Conservation (phyloP, 139 green algal species). For the Pleodorina starrii region DNA sequence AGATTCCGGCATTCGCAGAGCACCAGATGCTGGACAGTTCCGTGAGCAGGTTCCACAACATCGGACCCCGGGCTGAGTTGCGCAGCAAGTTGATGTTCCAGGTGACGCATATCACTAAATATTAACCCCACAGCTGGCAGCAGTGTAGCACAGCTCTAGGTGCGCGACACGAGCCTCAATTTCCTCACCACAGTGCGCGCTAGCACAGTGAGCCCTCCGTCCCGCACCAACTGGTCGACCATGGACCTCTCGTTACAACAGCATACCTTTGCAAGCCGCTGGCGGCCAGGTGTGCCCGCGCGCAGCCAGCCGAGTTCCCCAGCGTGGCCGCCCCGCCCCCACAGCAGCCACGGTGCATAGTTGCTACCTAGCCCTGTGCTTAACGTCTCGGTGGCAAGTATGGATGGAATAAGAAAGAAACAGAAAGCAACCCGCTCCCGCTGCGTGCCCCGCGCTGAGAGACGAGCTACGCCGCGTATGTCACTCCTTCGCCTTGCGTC, state of each 20-base stretch:
- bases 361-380: background rate
- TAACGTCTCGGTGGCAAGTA: too few relatives aligned
- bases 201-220: too few relatives aligned
- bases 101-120: too few relatives aligned
- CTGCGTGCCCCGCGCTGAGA: background rate
- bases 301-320: background rate
- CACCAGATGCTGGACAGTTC: background rate
- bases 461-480: background rate
- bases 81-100: too few relatives aligned
- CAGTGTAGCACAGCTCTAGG: background rate
- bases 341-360: constrained; percentile 13
- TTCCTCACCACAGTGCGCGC: background rate
- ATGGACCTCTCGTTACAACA: too few relatives aligned
- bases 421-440: background rate
- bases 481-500: too few relatives aligned
- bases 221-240: too few relatives aligned
- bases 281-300: background rate
- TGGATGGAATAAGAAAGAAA: too few relatives aligned
- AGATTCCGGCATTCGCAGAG: background rate
- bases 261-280: background rate
- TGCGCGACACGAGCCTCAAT: background rate
- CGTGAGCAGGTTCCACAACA: too few relatives aligned
- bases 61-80: too few relatives aligned
- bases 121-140: background rate
- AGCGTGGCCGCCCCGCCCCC: background rate